phyloP scores from a whole-genome alignment of 768 basidiomycete species.

The Cystobasidium ongulense region DNA sequence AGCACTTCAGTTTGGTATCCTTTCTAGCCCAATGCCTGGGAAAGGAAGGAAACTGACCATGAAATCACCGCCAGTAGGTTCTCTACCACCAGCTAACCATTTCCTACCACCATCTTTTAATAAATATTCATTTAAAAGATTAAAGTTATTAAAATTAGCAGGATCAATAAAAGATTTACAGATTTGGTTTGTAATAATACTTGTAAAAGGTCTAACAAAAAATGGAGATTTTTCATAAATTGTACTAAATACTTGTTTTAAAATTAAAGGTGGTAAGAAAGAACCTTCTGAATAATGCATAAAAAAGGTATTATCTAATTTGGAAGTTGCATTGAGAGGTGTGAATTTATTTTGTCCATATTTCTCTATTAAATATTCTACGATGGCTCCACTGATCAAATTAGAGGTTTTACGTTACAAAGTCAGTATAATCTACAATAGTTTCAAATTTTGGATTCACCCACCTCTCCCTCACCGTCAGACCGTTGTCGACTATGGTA shows the following conservation, averaged over 20 bases:
- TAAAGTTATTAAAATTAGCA: constrained; percentile 10
- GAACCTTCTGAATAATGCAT: constrained; percentile 27
- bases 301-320: constrained; percentile 22
- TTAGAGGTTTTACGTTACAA: not conserved
- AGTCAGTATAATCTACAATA: not conserved
- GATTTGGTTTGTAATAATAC: constrained; percentile 21
- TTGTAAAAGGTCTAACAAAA: constrained; percentile 23
- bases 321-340: not conserved
- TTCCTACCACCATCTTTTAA: constrained; percentile 17
- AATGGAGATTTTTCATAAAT: constrained; percentile 22
- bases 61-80: constrained; percentile 28
- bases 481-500: not conserved
- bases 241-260: constrained; percentile 21
- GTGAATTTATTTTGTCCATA: constrained; percentile 7
- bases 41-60: constrained; percentile 3
- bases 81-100: constrained; percentile 19
- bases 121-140: not conserved
- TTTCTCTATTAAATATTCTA: constrained; percentile 16
- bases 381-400: constrained; percentile 13
- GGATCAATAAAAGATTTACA: constrained; percentile 21
- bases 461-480: constrained; percentile 21
- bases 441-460: not conserved
- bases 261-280: constrained; percentile 22
- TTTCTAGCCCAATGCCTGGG: not conserved
- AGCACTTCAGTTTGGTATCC: not conserved